These are phyloP conservation scores for Glycine soja DNA, from an alignment of 306 rosid species.

Conservation along the genomic window DNA sequence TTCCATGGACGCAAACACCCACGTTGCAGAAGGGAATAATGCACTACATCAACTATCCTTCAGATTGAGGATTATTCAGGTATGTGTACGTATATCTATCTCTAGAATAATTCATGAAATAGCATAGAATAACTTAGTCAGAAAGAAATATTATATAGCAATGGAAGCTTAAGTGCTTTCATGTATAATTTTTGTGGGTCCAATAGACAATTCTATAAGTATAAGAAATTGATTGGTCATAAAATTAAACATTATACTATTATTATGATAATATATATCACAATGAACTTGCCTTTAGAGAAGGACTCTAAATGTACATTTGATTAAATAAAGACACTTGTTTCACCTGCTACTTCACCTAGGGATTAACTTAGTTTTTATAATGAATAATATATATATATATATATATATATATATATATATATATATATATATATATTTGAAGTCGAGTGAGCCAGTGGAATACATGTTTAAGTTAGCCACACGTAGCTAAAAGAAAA, in stretches of 20 bases:
- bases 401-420: too few species aligned
- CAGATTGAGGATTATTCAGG: constrained; percentile 79
- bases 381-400: too few species aligned
- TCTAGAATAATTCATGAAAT: constrained; percentile 9
- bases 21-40: constrained; percentile 47
- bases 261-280: too few species aligned
- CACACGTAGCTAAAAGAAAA: background rate
- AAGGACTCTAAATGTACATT: too few species aligned
- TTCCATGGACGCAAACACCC: constrained; percentile 69
- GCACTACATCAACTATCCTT: constrained; percentile 54
- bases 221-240: too few species aligned
- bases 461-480: background rate
- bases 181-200: background rate
- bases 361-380: too few species aligned
- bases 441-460: background rate
- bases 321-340: too few species aligned
- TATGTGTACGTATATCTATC: constrained; percentile 41
- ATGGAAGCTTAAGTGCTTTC: background rate
- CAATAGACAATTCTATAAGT: too few species aligned
- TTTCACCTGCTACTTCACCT: too few species aligned
- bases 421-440: too few species aligned
- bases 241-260: too few species aligned
- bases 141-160: background rate
- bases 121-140: background rate
- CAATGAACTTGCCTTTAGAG: too few species aligned